Evolutionary conservation across 2,329 filamentous ascomycete species (phyloP).

Genomic region (Hypoxylon sp.): DNA sequence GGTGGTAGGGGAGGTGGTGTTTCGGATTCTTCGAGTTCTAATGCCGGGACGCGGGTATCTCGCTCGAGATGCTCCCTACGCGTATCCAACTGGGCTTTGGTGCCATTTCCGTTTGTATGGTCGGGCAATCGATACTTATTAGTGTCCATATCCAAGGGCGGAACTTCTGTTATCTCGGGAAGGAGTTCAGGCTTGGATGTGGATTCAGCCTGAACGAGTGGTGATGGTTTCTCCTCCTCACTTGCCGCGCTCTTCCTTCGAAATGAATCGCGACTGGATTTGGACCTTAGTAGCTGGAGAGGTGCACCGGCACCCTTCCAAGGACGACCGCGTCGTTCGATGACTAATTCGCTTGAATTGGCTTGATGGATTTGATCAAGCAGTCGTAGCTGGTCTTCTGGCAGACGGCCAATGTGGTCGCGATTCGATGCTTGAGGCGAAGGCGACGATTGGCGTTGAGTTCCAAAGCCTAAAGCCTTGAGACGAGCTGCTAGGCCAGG

Average conservation of each 20-base stretch:
- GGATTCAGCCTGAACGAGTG: slow-evolving; percentile 33
- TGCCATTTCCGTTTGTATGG: slow-evolving; percentile 76
- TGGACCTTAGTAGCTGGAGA: slow-evolving; percentile 57
- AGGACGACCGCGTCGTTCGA: slow-evolving; percentile 77
- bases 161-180: slow-evolving; percentile 66
- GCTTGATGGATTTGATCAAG: slow-evolving; percentile 77
- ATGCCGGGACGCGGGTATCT: slow-evolving; percentile 58
- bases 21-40: slow-evolving; percentile 54
- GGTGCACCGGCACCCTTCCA: slow-evolving; percentile 77
- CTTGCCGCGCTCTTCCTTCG: slow-evolving; percentile 42
- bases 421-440: slow-evolving; percentile 52
- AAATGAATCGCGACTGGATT: slow-evolving; percentile 53
- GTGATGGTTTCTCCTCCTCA: slow-evolving; percentile 42
- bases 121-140: slow-evolving; percentile 83
- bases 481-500: slow-evolving; percentile 75
- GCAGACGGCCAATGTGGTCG: slow-evolving; percentile 75
- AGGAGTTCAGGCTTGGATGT: slow-evolving; percentile 57
- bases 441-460: slow-evolving; percentile 58
- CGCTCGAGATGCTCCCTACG: slow-evolving; percentile 71
- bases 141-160: slow-evolving; percentile 75
- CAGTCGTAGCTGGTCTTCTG: slow-evolving; percentile 77
- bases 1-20: slow-evolving; percentile 63
- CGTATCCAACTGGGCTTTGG: slow-evolving; percentile 72
- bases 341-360: slow-evolving; percentile 63
- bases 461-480: slow-evolving; percentile 74